phyloP scores from a whole-genome alignment of 148 eudicot genomes.

The Cornus florida region DNA sequence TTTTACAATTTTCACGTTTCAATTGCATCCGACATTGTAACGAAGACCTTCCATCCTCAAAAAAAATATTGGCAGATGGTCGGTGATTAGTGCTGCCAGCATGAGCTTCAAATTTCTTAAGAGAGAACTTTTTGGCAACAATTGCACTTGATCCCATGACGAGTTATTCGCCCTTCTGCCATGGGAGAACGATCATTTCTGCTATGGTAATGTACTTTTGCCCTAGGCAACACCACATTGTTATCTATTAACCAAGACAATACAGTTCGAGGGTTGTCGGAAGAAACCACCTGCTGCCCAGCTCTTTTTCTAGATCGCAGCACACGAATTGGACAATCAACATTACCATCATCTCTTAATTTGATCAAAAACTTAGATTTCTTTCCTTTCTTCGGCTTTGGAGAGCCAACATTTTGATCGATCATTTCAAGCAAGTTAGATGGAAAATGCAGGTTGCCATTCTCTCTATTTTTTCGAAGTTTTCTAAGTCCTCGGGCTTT shows the following conservation, averaged over 20 bases:
- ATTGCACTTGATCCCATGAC: slow-evolving; percentile 75
- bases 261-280: slow-evolving; percentile 48
- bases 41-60: slow-evolving; percentile 78
- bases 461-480: slow-evolving; percentile 24
- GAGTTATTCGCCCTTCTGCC: slow-evolving; percentile 58
- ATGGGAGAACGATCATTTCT: slow-evolving; percentile 21
- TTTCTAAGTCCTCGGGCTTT: slow-evolving; percentile 15
- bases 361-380: slow-evolving; percentile 19
- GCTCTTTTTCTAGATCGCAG: slow-evolving; percentile 66
- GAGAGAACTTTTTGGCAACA: slow-evolving; percentile 61
- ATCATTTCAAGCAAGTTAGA: slow-evolving; percentile 12
- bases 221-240: slow-evolving; percentile 52
- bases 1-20: slow-evolving; percentile 21
- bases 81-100: slow-evolving; percentile 49
- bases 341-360: slow-evolving; percentile 21
- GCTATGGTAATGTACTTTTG: slow-evolving; percentile 52
- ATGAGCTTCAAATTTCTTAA: slow-evolving; percentile 75
- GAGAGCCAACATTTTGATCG: slow-evolving; percentile 9
- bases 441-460: slow-evolving; percentile 3
- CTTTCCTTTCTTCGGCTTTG: slow-evolving; percentile 31
- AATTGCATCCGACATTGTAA: slow-evolving; percentile 67
- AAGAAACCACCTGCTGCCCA: slow-evolving; percentile 27
- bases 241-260: slow-evolving; percentile 86
- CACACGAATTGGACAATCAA: slow-evolving; percentile 26
- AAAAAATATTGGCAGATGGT: slow-evolving; percentile 72